Base-by-base conservation (phyloP, 768 basidiomycete species). In the Saitozyma sp. region DNA sequence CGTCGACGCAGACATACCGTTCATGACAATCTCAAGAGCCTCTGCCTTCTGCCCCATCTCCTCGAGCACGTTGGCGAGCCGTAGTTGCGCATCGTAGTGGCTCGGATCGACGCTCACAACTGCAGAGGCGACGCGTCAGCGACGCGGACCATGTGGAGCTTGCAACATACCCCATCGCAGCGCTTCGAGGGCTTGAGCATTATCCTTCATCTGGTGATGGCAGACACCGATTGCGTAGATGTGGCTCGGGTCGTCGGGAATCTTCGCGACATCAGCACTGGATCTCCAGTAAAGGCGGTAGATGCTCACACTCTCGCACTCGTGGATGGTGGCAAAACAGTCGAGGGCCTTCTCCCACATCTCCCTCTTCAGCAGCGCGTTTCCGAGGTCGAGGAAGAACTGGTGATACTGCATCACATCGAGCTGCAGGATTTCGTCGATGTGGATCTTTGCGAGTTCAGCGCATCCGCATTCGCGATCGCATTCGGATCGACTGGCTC, bases 41-140 rank as follows among this genome's bases (percentile, higher is more conserved):
- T 88, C 88, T 14, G 86, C 82, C 1, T 89, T 87, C 65, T 92
- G 86, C 50, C 89, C 87, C 66, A 88, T 80, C 10, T 90, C 86
- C 77, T 99, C 95, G 66, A 92, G 91, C 13, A 93, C 86, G 66
- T 90, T 90, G 0, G 94, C 95, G 0, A 97, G 84, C 65, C 90
- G 89, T 85, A 94, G 87, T 78, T 92, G 92, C 37, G 88, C 88
- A 38, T 93, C 90, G 69, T 87, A 86, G 67, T 91, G 85, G 0
- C 84, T 83, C 0, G 91, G 88, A 74, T 93, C 89, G 0, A 85
- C 85, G 4, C 84, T 82, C 16, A 89, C 82, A 39, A 94, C 93
- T 95, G 67, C 9, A 17, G 5, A 29, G 29, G 29, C 29, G 29
- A 29, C 29, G 19, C 37, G 40, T 63, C 58, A 66, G 50, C 41